These are phyloP conservation scores for Grosmannia huntii DNA, from an alignment of 2,329 filamentous ascomycete species.

Conservation along the genomic window DNA sequence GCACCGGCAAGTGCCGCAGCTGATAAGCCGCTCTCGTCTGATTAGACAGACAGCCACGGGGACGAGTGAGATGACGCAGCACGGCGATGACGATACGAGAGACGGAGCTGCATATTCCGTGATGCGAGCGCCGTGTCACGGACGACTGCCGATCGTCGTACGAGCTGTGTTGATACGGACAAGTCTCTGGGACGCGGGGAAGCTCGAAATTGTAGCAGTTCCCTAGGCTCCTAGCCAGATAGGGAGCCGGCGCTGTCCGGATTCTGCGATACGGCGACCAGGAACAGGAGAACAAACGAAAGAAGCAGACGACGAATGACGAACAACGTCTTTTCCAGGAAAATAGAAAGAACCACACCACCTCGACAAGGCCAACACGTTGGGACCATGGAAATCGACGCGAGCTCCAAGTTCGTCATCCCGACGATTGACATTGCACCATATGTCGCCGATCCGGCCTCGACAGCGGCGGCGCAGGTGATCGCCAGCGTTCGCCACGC, in stretches of 20 bases:
- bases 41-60: background rate
- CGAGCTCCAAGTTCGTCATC: conserved; percentile 8
- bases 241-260: background rate
- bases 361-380: background rate
- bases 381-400: background rate
- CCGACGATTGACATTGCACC: conserved; percentile 22
- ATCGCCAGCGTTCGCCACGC: conserved; percentile 19
- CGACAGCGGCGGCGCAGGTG: conserved; percentile 16
- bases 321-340: background rate
- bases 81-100: background rate
- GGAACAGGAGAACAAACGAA: background rate
- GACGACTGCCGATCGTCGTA: background rate
- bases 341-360: background rate
- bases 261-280: background rate
- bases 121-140: background rate
- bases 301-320: background rate
- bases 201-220: background rate
- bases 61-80: background rate
- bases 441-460: conserved; percentile 18
- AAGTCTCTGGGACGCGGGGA: background rate
- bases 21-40: background rate
- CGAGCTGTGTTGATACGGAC: background rate
- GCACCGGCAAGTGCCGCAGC: background rate
- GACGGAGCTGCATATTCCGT: background rate
- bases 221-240: background rate